Evolutionary conservation across 2,329 filamentous ascomycete species (phyloP).

Genomic region (Leptographium lundbergii): DNA sequence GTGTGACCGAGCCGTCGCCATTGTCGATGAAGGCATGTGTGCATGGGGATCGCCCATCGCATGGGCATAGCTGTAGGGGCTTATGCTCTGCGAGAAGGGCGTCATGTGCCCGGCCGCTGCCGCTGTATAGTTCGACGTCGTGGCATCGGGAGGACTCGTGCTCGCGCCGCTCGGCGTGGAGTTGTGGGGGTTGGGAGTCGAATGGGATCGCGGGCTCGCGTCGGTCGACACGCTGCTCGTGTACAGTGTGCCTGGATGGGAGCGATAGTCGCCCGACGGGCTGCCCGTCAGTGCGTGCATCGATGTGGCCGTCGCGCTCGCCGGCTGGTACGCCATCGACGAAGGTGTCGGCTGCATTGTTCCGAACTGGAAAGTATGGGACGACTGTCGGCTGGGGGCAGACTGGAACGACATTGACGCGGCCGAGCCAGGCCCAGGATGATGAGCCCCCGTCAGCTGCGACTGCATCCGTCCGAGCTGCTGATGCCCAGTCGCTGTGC

Average conservation of each 20-base stretch:
- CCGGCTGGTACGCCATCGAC: constrained; percentile 8
- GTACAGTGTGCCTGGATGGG: constrained; percentile 7
- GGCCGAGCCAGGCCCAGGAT: constrained; percentile 2
- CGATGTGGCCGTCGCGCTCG: constrained; percentile 6
- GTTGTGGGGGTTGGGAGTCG: constrained; percentile 9
- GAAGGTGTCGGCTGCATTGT: constrained; percentile 7
- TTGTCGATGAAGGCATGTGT: background rate
- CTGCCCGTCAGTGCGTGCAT: constrained; percentile 5
- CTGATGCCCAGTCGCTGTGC: background rate
- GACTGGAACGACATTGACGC: constrained; percentile 7
- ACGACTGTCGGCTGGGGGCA: constrained; percentile 7
- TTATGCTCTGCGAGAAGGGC: constrained; percentile 6
- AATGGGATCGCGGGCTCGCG: constrained; percentile 10
- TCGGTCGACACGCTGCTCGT: constrained; percentile 5
- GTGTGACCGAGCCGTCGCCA: background rate
- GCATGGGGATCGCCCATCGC: constrained; percentile 5
- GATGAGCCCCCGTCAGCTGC: constrained; percentile 2
- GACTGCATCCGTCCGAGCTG: constrained; percentile 10
- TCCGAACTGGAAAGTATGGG: constrained; percentile 8
- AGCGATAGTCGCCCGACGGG: constrained; percentile 7
- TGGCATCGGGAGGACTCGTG: constrained; percentile 7
- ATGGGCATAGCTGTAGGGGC: constrained; percentile 8
- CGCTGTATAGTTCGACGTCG: constrained; percentile 9
- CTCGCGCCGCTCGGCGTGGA: constrained; percentile 7
- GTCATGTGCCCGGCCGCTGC: constrained; percentile 1